Percentiles rank a stretch among this genome's conserved stretches.
These are phyloP conservation scores for Plasmodiophora brassicae DNA, from an alignment of 208 protist genomes.

Conservation along the genomic window DNA sequence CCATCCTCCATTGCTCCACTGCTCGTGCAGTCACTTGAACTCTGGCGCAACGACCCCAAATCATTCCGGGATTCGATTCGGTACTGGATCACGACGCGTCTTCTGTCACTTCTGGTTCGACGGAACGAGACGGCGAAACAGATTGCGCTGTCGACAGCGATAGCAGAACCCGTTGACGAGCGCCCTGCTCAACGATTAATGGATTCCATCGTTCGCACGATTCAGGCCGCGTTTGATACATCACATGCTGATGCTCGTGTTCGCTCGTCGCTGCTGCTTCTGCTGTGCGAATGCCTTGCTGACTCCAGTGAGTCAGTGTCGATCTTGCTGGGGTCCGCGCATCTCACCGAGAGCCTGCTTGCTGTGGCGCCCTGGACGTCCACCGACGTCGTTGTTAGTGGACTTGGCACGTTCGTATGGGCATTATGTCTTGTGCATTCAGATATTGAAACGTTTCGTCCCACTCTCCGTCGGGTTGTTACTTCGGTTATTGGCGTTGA, in stretches of 20 bases:
- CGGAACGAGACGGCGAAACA: background rate
- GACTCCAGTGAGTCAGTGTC: background rate
- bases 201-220: background rate
- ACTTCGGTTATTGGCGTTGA: background rate
- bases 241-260: background rate
- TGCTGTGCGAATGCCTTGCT: background rate
- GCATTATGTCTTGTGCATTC: background rate
- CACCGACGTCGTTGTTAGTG: background rate
- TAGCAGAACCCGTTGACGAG: background rate
- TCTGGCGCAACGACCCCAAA: background rate
- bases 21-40: background rate
- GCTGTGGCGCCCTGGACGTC: background rate
- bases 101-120: background rate
- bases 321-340: background rate
- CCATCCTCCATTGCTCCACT: background rate
- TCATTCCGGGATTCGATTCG: background rate
- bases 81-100: background rate
- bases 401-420: background rate
- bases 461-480: background rate
- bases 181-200: background rate
- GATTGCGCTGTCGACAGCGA: background rate
- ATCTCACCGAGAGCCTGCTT: background rate
- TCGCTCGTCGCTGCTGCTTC: background rate
- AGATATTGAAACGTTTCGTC: background rate
- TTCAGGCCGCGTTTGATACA: constrained; percentile 6